phyloP scores from a whole-genome alignment of 352 stramenopile species.

The Phytophthora sojae region DNA sequence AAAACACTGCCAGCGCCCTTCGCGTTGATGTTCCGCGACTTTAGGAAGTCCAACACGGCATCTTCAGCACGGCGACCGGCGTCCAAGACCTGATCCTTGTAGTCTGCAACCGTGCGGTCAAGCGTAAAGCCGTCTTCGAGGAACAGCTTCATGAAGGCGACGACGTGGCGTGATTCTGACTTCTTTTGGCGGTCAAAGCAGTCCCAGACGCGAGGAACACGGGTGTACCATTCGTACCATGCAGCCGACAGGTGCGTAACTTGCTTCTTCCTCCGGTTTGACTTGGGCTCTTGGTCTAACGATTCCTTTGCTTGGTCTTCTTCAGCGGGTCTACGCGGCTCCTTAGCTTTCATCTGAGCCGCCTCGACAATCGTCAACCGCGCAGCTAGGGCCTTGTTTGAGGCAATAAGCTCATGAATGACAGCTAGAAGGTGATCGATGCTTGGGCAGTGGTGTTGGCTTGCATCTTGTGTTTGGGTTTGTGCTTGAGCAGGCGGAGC shows the following conservation, averaged over 20 bases:
- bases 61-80: too few relatives aligned
- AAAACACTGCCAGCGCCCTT: too few relatives aligned
- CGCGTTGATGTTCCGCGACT: too few relatives aligned
- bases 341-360: too few relatives aligned
- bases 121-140: too few relatives aligned
- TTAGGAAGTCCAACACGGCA: too few relatives aligned
- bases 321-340: background rate
- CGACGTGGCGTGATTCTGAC: conserved; percentile 19
- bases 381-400: too few relatives aligned
- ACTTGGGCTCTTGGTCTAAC: conserved; percentile 3
- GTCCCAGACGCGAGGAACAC: conserved; percentile 5
- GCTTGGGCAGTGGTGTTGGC: background rate
- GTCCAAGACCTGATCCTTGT: too few relatives aligned
- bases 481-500: background rate
- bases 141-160: conserved; percentile 31
- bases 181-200: conserved; percentile 39
- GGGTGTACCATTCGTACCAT: conserved; percentile 24
- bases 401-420: too few relatives aligned
- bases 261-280: conserved; percentile 6
- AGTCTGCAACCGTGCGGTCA: too few relatives aligned
- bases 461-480: background rate
- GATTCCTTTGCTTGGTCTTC: background rate
- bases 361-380: too few relatives aligned
- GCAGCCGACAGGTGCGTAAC: conserved; percentile 8
- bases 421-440: background rate